These are phyloP conservation scores for Phialocephala subalpina DNA, from an alignment of 2,329 filamentous ascomycete genomes.

Conservation along the genomic window DNA sequence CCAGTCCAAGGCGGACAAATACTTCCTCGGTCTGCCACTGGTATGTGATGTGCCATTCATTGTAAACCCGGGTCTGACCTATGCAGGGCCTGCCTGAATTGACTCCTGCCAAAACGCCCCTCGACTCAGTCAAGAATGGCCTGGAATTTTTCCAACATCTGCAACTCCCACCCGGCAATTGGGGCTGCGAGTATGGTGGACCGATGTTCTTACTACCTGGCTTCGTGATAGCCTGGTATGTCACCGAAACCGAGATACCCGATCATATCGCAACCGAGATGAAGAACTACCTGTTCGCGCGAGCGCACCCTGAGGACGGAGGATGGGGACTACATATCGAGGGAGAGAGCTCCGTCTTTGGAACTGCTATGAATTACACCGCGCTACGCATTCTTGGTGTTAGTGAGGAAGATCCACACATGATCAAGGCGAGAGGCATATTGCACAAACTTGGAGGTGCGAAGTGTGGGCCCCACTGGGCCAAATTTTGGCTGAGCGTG, in stretches of 20 bases:
- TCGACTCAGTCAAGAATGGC: constrained; percentile 83
- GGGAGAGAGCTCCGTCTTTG: constrained; percentile 90
- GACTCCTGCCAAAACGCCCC: constrained; percentile 72
- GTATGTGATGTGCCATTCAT: constrained; percentile 55
- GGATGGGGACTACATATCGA: constrained; percentile 98
- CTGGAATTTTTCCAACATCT: constrained; percentile 89
- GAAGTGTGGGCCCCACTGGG: constrained; percentile 87
- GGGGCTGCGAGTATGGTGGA: constrained; percentile 97
- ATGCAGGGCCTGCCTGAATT: constrained; percentile 77
- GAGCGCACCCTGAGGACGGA: constrained; percentile 87
- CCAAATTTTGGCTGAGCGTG: constrained; percentile 93
- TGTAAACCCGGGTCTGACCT: constrained; percentile 26
- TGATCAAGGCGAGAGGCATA: constrained; percentile 84
- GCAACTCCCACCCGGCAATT: constrained; percentile 88
- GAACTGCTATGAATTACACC: constrained; percentile 88
- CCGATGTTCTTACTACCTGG: constrained; percentile 95
- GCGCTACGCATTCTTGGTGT: constrained; percentile 83
- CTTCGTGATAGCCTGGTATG: constrained; percentile 85
- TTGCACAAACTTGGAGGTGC: constrained; percentile 89
- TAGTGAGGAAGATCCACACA: constrained; percentile 80
- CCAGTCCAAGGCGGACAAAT: constrained; percentile 88
- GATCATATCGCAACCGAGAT: constrained; percentile 85
- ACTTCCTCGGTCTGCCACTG: constrained; percentile 80
- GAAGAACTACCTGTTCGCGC: constrained; percentile 88
- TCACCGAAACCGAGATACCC: constrained; percentile 86